phyloP scores from a whole-genome alignment of 2,329 filamentous ascomycete genomes.

The Cytospora paraplurivora region DNA sequence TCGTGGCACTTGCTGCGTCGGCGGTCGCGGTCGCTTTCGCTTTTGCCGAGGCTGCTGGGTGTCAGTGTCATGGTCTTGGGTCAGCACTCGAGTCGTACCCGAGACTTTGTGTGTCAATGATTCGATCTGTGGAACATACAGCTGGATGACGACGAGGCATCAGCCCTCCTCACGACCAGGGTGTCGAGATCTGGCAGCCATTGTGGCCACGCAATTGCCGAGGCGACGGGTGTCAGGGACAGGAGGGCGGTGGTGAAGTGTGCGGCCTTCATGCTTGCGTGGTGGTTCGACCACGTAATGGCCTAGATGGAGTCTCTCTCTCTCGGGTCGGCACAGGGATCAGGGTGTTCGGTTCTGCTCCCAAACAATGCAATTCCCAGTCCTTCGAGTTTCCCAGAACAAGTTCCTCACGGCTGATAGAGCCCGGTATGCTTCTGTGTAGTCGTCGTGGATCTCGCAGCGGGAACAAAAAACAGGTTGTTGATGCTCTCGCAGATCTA shows the following conservation, averaged over 20 bases:
- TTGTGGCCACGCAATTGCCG: constrained; percentile 53
- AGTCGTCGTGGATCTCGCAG: constrained; percentile 8
- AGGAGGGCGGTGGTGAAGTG: constrained; percentile 54
- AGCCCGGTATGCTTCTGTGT: background rate
- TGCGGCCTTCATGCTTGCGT: constrained; percentile 51
- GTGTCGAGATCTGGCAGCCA: constrained; percentile 57
- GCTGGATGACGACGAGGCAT: constrained; percentile 26
- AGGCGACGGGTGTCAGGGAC: constrained; percentile 53
- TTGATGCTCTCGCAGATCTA: constrained; percentile 6
- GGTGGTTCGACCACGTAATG: constrained; percentile 13
- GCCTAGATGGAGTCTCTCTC: background rate
- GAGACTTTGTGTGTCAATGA: constrained; percentile 14
- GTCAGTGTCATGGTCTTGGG: constrained; percentile 28
- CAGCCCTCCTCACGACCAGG: constrained; percentile 54
- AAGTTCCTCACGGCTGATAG: background rate
- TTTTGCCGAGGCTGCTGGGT: constrained; percentile 30
- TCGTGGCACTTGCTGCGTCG: constrained; percentile 38
- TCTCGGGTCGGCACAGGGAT: background rate
- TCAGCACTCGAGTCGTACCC: constrained; percentile 15
- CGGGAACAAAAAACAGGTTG: background rate
- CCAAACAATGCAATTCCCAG: background rate
- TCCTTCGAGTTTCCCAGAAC: background rate
- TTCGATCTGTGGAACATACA: constrained; percentile 21
- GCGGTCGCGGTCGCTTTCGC: constrained; percentile 31
- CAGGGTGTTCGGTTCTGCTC: constrained; percentile 14